Conservation (phyloP, 1,139 yeast genomes). For the Protomyces lactucae-debilis region DNA sequence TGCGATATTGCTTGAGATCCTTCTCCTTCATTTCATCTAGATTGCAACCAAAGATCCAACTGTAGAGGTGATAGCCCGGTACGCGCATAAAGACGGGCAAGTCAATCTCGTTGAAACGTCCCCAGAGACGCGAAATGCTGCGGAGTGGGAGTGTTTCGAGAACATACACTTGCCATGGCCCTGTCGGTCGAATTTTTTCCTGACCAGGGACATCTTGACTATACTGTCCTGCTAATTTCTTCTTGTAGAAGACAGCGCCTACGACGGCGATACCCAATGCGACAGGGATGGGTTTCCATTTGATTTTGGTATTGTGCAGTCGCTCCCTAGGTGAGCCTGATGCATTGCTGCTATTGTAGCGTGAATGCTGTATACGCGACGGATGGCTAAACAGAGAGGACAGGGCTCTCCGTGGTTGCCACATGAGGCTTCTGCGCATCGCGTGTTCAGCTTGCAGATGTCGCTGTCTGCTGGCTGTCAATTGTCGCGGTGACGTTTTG, state of each 20-base stretch:
- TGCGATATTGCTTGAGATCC: slow-evolving; percentile 65
- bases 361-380: background rate
- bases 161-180: slow-evolving; percentile 53
- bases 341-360: background rate
- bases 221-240: slow-evolving; percentile 16
- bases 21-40: slow-evolving; percentile 84
- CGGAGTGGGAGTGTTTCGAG: slow-evolving; percentile 88
- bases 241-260: slow-evolving; percentile 23
- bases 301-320: slow-evolving; percentile 17
- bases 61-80: slow-evolving; percentile 74
- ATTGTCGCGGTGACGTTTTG: too few species aligned
- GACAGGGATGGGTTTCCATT: slow-evolving; percentile 29
- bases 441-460: too few species aligned
- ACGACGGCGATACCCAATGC: slow-evolving; percentile 29
- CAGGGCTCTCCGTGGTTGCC: background rate
- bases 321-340: background rate
- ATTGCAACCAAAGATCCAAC: slow-evolving; percentile 79
- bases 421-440: background rate
- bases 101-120: slow-evolving; percentile 73
- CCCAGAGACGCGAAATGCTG: slow-evolving; percentile 91
- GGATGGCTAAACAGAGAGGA: background rate
- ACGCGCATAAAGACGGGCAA: slow-evolving; percentile 85
- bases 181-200: slow-evolving; percentile 32
- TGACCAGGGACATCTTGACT: slow-evolving; percentile 11
- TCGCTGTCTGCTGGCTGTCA: too few species aligned